Evolutionary conservation across 2,329 filamentous ascomycete genomes (phyloP).

Genomic region (Aspergillus sojae): DNA sequence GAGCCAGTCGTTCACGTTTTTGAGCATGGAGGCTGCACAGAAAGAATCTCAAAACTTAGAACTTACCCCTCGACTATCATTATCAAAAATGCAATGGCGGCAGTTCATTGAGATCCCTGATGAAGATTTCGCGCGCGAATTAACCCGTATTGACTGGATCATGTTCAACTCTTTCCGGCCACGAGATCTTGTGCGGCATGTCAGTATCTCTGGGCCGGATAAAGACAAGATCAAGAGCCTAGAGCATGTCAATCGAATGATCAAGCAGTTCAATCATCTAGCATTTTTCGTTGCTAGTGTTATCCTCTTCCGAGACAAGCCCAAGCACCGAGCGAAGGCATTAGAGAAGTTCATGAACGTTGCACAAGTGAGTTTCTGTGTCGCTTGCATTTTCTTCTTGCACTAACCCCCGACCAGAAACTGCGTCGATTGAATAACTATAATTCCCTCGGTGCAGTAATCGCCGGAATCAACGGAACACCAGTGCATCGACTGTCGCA

Average conservation of each 20-base stretch:
- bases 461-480: slow-evolving; percentile 88
- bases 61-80: slow-evolving; percentile 67
- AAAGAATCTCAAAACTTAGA: slow-evolving; percentile 73
- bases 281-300: slow-evolving; percentile 82
- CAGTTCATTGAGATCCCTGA: slow-evolving; percentile 85
- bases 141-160: slow-evolving; percentile 96
- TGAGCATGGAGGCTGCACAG: slow-evolving; percentile 71
- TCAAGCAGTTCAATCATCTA: slow-evolving; percentile 85
- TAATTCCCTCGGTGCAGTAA: slow-evolving; percentile 89
- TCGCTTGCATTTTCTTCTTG: background rate
- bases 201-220: slow-evolving; percentile 66
- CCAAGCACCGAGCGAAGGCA: slow-evolving; percentile 88
- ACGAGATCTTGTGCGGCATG: slow-evolving; percentile 88
- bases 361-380: slow-evolving; percentile 54
- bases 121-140: slow-evolving; percentile 83
- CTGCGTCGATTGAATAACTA: slow-evolving; percentile 94
- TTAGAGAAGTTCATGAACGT: slow-evolving; percentile 96
- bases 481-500: slow-evolving; percentile 81
- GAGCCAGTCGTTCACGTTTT: slow-evolving; percentile 46
- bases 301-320: slow-evolving; percentile 87
- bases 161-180: slow-evolving; percentile 96
- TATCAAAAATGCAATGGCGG: slow-evolving; percentile 87
- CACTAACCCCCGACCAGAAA: slow-evolving; percentile 52
- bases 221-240: slow-evolving; percentile 67
- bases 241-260: slow-evolving; percentile 90